Base-by-base conservation (phyloP, 129 eudicot species). In the Solidago caesia region DNA sequence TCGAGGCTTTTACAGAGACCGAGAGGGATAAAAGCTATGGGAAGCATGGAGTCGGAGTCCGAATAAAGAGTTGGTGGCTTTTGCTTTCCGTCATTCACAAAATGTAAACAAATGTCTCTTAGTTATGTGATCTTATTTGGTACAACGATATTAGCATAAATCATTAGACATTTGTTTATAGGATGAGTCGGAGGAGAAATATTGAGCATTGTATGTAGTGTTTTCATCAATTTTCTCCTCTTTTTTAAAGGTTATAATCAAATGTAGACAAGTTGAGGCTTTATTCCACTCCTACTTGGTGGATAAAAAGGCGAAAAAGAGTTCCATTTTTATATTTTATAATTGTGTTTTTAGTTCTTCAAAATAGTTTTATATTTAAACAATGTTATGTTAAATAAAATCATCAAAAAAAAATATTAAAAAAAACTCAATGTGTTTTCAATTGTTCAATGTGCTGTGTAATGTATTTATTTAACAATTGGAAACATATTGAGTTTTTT, bases 1-100 rank as follows among this genome's bases (percentile, higher is more conserved):
- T 41, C 25, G 44, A 41, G 33, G 2, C 12, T 53, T 53, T 7
- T 77, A 78, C 93, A 92, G 97, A 92, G 94, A 80, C 94, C 97
- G 46, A 87, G 96, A 84, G 97, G 96, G 71, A 77, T 92, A 46
- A 92, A 87, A 82, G 97, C 96, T 3, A 89, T 92, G 97, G 96
- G 93, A 46, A 84, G 84, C 75, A 84, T 90, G 86, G 93, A 87
- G 44, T 90, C 96, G 0, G 96, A 90, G 11, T 90, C 96, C 1
- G 96, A 90, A 73, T 85, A 80, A 83, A 65, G 9, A 6, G 62
- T 10, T 48, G 29, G 75, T 70, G 61, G 64, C 41, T 46, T 46
- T 10, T 25, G 55, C 26, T 46, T 67, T 46, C 11, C 21, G 4
- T 8, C 9, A 42, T 58, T 44, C 44, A 29, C 49, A 44, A 11